These are phyloP conservation scores for Apostasia ramifera DNA, from an alignment of 106 monocot species.

Conservation along the genomic window DNA sequence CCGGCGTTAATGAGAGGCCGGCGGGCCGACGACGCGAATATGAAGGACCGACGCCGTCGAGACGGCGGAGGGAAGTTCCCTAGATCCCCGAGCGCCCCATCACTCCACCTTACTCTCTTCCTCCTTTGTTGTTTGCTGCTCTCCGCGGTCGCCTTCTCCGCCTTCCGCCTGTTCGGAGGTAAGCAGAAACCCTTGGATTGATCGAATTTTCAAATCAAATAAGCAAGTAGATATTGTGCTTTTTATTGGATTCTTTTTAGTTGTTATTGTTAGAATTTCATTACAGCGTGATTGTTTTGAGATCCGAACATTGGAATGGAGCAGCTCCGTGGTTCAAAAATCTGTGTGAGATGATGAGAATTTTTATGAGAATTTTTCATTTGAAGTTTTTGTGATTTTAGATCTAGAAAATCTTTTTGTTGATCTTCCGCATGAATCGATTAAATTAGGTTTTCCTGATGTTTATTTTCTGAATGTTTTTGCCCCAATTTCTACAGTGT, in stretches of 20 bases:
- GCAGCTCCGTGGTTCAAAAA: background rate
- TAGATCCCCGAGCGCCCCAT: background rate
- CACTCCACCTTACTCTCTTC: background rate
- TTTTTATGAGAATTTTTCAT: no score
- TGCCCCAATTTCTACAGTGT: slow-evolving; percentile 19
- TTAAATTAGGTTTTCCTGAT: background rate
- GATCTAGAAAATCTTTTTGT: background rate
- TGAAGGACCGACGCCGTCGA: slow-evolving; percentile 5
- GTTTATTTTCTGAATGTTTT: background rate
- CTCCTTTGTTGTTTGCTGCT: slow-evolving; percentile 8
- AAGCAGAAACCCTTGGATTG: background rate
- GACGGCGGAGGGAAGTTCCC: background rate
- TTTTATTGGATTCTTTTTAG: background rate
- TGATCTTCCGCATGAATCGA: background rate
- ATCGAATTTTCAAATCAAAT: background rate
- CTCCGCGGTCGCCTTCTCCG: slow-evolving; percentile 8
- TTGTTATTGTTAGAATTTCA: background rate
- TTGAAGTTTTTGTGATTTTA: background rate
- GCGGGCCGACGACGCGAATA: slow-evolving; percentile 5
- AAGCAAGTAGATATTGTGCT: background rate
- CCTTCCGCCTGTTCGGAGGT: slow-evolving; percentile 22
- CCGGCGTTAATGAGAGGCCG: slow-evolving; percentile 5
- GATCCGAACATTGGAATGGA: background rate
- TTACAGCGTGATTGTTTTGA: background rate
- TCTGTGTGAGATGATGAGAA: background rate